Evolutionary conservation across 495 filamentous ascomycete genomes (phyloP).

Genomic region (Acidiella bohemica): DNA sequence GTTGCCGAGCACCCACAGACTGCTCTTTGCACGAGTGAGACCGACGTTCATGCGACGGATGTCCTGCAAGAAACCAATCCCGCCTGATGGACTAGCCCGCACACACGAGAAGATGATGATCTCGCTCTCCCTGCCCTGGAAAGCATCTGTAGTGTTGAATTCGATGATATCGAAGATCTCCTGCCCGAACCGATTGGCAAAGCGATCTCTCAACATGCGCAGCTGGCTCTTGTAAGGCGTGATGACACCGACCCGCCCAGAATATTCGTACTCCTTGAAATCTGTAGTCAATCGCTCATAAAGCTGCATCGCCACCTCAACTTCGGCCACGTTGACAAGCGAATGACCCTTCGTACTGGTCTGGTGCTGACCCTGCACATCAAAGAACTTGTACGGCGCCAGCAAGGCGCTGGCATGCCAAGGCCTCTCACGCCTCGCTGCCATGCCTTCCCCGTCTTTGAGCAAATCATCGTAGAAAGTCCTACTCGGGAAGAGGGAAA

Average conservation of each 20-base stretch:
- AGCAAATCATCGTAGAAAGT: slow-evolving; percentile 86
- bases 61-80: slow-evolving; percentile 95
- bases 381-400: slow-evolving; percentile 93
- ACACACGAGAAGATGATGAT: slow-evolving; percentile 99
- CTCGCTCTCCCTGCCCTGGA: slow-evolving; percentile 91
- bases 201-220: slow-evolving; percentile 59
- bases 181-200: slow-evolving; percentile 57
- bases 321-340: slow-evolving; percentile 74
- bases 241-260: slow-evolving; percentile 85
- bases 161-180: slow-evolving; percentile 65
- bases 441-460: slow-evolving; percentile 74
- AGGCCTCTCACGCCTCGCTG: slow-evolving; percentile 51
- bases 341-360: slow-evolving; percentile 68
- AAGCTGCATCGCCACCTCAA: slow-evolving; percentile 70
- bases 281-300: slow-evolving; percentile 66
- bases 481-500: slow-evolving; percentile 74
- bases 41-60: slow-evolving; percentile 99
- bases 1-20: slow-evolving; percentile 89
- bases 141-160: slow-evolving; percentile 97
- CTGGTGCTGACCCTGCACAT: slow-evolving; percentile 78
- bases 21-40: slow-evolving; percentile 87
- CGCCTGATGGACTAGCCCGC: slow-evolving; percentile 68
- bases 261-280: slow-evolving; percentile 52
- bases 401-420: slow-evolving; percentile 78
- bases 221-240: slow-evolving; percentile 93